phyloP scores from a whole-genome alignment of 768 basidiomycete species.

The Macrolepiota fuliginosa region DNA sequence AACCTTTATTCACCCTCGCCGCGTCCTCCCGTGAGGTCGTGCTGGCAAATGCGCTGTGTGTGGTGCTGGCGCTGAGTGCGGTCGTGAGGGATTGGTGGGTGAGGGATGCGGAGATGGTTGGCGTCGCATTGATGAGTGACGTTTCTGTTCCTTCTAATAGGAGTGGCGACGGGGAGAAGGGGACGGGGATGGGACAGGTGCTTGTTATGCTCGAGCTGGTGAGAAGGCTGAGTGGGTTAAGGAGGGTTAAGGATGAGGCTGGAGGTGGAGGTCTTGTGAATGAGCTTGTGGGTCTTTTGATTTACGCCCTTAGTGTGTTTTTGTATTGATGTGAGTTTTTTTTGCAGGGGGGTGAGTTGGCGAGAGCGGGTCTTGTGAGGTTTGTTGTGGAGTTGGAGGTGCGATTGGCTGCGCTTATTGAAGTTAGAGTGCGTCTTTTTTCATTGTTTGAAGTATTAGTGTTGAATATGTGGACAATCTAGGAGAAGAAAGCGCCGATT shows the following conservation, averaged over 20 bases:
- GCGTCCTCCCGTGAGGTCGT: constrained; percentile 60
- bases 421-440: constrained; percentile 45
- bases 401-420: constrained; percentile 52
- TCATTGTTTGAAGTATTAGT: background rate
- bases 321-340: background rate
- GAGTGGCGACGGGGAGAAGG: constrained; percentile 19
- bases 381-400: constrained; percentile 59
- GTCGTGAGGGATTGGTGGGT: constrained; percentile 61
- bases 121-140: constrained; percentile 64
- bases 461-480: constrained; percentile 6
- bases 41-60: constrained; percentile 52
- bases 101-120: constrained; percentile 71
- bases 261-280: background rate
- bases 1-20: constrained; percentile 68
- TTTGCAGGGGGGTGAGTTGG: constrained; percentile 28
- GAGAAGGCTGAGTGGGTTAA: constrained; percentile 41
- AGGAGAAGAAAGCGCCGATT: constrained; percentile 54
- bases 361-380: constrained; percentile 29
- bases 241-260: constrained; percentile 36
- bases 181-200: constrained; percentile 58
- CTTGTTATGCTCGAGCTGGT: constrained; percentile 64
- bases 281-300: background rate
- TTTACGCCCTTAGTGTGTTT: constrained; percentile 18
- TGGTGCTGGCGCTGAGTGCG: constrained; percentile 42
- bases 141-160: constrained; percentile 18